Evolutionary conservation across 495 filamentous ascomycete genomes (phyloP).

Genomic region (Talaromyces liani): DNA sequence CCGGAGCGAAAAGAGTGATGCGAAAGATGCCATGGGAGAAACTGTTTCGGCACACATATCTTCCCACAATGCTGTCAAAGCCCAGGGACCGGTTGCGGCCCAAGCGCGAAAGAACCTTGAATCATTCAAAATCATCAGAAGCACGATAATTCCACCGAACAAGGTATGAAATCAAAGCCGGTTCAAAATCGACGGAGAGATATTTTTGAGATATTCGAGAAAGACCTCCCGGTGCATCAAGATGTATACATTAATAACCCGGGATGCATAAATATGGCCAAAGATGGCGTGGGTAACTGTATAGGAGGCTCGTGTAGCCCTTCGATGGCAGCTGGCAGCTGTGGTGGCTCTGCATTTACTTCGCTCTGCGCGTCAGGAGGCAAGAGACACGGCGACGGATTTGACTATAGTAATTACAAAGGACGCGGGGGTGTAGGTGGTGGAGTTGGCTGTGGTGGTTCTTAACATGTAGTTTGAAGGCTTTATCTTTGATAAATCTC

Average conservation of each 20-base stretch:
- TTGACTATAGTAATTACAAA: not conserved
- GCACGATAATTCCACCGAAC: not conserved
- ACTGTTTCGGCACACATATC: conserved; percentile 64
- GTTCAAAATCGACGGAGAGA: not conserved
- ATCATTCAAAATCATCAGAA: not conserved
- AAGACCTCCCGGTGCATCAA: not conserved
- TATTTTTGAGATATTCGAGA: not conserved
- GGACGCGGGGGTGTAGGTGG: conserved; percentile 6
- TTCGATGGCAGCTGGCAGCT: conserved; percentile 46
- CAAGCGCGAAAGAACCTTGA: not conserved
- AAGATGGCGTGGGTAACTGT: conserved; percentile 37
- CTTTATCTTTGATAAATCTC: not conserved
- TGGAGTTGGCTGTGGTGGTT: conserved; percentile 11
- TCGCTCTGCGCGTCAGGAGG: not conserved
- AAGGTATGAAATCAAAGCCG: not conserved
- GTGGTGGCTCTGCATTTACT: conserved; percentile 26
- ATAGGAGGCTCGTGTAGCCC: conserved; percentile 44
- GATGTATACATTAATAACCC: conserved; percentile 2
- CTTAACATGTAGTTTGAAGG: not conserved
- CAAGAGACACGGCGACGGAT: not conserved
- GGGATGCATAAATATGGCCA: conserved; percentile 22
- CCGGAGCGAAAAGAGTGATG: conserved; percentile 42
- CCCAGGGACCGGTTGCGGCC: not conserved
- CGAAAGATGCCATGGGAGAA: conserved; percentile 45
- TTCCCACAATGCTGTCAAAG: conserved; percentile 50